Percentiles rank a stretch among this genome's conserved stretches.
Evolutionary conservation across 345 rosid species (phyloP).

Genomic region (Rhizophora mangle): DNA sequence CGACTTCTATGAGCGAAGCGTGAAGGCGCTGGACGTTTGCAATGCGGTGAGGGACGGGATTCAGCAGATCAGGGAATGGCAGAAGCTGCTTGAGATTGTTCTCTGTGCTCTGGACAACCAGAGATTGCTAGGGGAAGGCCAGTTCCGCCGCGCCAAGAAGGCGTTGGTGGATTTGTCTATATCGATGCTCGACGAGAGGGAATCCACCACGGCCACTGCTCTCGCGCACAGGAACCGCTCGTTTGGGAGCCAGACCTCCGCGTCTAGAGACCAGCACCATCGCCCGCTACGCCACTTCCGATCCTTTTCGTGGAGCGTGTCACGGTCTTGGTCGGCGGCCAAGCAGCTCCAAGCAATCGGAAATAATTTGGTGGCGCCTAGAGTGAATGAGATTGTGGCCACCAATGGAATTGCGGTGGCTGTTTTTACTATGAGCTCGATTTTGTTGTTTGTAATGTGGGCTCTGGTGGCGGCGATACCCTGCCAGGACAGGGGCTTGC

Average conservation of each 20-base stretch:
- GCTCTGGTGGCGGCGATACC: conserved; percentile 94
- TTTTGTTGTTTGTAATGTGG: conserved; percentile 86
- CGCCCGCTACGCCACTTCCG: conserved; percentile 60
- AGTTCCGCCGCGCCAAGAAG: conserved; percentile 84
- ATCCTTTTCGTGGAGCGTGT: conserved; percentile 94
- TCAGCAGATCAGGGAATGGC: conserved; percentile 46
- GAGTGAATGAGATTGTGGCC: conserved; percentile 50
- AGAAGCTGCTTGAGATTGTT: conserved; percentile 42
- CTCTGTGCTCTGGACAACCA: conserved; percentile 46
- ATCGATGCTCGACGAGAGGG: conserved; percentile 86
- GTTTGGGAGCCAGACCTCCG: conserved; percentile 49
- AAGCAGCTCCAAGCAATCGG: conserved; percentile 81
- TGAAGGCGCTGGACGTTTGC: conserved; percentile 47
- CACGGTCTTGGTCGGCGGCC: conserved; percentile 96
- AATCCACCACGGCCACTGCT: conserved; percentile 30
- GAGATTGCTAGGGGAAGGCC: conserved; percentile 67
- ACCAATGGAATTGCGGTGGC: conserved; percentile 60
- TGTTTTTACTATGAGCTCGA: conserved; percentile 62
- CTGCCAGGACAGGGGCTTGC: conserved; percentile 92
- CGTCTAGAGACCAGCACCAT: conserved; percentile 37
- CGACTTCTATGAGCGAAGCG: conserved; percentile 38
- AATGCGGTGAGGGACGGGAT: conserved; percentile 51
- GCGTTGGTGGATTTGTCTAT: conserved; percentile 76
- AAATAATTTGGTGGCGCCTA: conserved; percentile 54
- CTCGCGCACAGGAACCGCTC: conserved; percentile 78